phyloP scores from a whole-genome alignment of 1,284 basidiomycete species.

The Ganoderma sp. region DNA sequence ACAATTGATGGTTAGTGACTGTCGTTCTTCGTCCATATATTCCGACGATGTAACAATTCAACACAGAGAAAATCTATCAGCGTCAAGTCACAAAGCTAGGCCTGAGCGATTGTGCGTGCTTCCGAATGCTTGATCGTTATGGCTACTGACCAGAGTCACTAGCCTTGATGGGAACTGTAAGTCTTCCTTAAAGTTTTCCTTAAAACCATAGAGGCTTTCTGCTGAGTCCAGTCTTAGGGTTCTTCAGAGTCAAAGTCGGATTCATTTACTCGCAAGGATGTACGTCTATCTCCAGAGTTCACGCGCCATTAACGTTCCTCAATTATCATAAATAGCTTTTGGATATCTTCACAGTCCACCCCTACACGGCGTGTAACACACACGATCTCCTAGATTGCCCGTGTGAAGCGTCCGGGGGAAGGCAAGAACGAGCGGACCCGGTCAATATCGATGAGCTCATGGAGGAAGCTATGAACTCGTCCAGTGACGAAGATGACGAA shows the following conservation, averaged over 20 bases:
- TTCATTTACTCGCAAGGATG: slow-evolving; percentile 90
- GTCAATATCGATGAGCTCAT: slow-evolving; percentile 38
- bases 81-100: slow-evolving; percentile 97
- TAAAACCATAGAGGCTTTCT: slow-evolving; percentile 20
- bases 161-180: slow-evolving; percentile 73
- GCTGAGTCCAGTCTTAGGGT: slow-evolving; percentile 45
- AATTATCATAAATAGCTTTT: slow-evolving; percentile 61
- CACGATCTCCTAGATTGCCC: slow-evolving; percentile 86
- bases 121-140: neutral
- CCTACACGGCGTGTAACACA: slow-evolving; percentile 85
- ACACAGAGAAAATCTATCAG: slow-evolving; percentile 83
- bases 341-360: slow-evolving; percentile 90
- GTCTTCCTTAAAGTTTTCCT: slow-evolving; percentile 40
- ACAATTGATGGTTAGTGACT: slow-evolving; percentile 69
- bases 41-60: neutral
- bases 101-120: slow-evolving; percentile 77
- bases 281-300: slow-evolving; percentile 43
- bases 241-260: slow-evolving; percentile 70
- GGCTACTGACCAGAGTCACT: neutral
- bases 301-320: slow-evolving; percentile 6
- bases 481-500: slow-evolving; percentile 35
- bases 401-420: slow-evolving; percentile 52
- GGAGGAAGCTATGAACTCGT: slow-evolving; percentile 38
- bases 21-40: neutral
- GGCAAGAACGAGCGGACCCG: slow-evolving; percentile 30